Evolutionary conservation across 2,329 filamentous ascomycete genomes (phyloP), one percentile per base, ranked within the genome.

Genomic region (Xylariaceae sp.): DNA sequence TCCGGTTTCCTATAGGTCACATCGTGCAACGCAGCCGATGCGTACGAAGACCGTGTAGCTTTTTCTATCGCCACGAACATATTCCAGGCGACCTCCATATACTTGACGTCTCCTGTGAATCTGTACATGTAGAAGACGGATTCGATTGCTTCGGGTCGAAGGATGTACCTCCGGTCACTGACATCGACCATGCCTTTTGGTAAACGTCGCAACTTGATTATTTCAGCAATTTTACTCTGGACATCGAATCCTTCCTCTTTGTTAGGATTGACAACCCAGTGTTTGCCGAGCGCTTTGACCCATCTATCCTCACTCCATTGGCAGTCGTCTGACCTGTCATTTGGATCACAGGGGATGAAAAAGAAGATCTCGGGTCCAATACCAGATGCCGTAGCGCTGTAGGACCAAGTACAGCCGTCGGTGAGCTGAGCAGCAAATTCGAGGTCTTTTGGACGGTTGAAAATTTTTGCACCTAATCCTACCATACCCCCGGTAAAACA

Each of bases 101-200:
- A 87, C 45, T 75, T 72, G 1, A 75, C 60, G 57, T 89, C 82
- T 22, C 87, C 88, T 0, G 87, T 90, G 53, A 89, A 75, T 51
- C 88, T 81, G 67, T 87, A 90, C 75, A 93, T 82, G 64, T 90
- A 81, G 68, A 90, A 93, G 5, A 94, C 81, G 13, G 84, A 88
- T 72, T 93, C 89, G 48, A 93, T 90, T 2, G 88, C 88, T 70
- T 93, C 89, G 17, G 88, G 88, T 51, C 86, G 79, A 42, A 90
- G 74, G 31, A 88, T 81, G 63, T 89, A 89, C 50, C 77, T 76
- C 39, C 73, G 69, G 51, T 86, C 80, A 40, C 71, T 67, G 43
- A 86, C 75, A 16, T 73, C 72, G 2, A 77, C 72, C 65, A 87
- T 81, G 17, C 84, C 85, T 6, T 69, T 71, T 7, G 78, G 76